Conservation (phyloP, 257 asterid genomes). For the Cynanchum wilfordii region DNA sequence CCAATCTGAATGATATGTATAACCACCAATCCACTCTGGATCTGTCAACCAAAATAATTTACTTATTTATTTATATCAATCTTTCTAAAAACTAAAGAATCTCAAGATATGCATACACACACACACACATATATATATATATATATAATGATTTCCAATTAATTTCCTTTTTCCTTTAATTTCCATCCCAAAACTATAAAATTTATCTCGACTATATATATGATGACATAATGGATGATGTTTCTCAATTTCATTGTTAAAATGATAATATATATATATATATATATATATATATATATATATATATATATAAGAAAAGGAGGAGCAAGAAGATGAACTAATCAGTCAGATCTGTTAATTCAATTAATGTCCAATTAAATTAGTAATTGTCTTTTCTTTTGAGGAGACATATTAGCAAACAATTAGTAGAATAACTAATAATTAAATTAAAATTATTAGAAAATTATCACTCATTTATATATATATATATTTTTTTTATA, state of each 20-base stretch:
- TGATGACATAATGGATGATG: slow-evolving; percentile 10
- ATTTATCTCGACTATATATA: background rate
- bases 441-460: slow-evolving; percentile 9
- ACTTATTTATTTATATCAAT: background rate
- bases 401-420: slow-evolving; percentile 39
- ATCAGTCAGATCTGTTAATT: slow-evolving; percentile 28
- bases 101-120: background rate
- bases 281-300: background rate
- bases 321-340: slow-evolving; percentile 23
- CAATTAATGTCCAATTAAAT: slow-evolving; percentile 16
- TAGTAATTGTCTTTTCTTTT: slow-evolving; percentile 9
- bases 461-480: slow-evolving; percentile 5
- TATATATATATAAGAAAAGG: background rate
- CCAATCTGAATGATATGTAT: slow-evolving; percentile 2
- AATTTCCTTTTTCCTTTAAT: background rate
- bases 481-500: too few species aligned
- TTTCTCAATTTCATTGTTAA: background rate
- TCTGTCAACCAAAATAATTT: background rate
- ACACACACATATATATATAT: too few species aligned
- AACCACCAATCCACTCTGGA: background rate
- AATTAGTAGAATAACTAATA: slow-evolving; percentile 19
- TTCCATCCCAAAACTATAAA: background rate
- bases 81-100: background rate
- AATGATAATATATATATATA: background rate
- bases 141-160: too few species aligned